Evolutionary conservation across 345 rosid species (phyloP), one percentile per base, ranked within the genome.

Genomic region (Firmiana major): DNA sequence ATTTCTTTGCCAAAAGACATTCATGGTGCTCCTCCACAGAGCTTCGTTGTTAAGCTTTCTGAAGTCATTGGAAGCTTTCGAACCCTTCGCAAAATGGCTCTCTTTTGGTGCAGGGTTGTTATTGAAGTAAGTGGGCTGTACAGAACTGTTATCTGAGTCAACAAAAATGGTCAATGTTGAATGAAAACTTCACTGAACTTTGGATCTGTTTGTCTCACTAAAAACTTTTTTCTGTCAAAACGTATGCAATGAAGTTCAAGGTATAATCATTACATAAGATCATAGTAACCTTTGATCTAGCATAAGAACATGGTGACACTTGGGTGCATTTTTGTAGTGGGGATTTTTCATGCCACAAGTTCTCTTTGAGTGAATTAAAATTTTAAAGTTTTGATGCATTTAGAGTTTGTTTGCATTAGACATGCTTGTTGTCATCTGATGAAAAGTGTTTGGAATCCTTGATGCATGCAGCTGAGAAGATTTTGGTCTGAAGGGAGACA

Each of bases 1-100:
- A 66, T 81, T 63, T 85, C 86, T 79, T 86, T 95, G 17, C 79
- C 92, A 19, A 89, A 84, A 85, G 98, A 93, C 77, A 89, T 93
- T 80, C 97, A 90, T 80, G 97, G 91, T 73, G 90, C 94, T 82
- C 99, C 99, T 71, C 85, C 89, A 74, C 85, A 79, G 73, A 86
- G 94, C 82, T 85, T 95, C 81, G 70, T 95, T 80, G 93, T 88
- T 74, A 92, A 93, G 87, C 76, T 95, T 78, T 87, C 99, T 81
- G 99, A 93, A 87, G 93, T 95, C 74, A 87, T 93, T 81, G 99
- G 99, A 80, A 90, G 90, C 81, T 89, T 93, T 84, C 89, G 85
- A 87, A 87, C 91, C 59, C 80, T 92, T 78, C 84, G 81, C 78
- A 86, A 84, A 84, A 92, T 93, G 99, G 92, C 91, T 63, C 80